Conservation (phyloP, 163 green algal genomes). For the Smithsoniella earleae region DNA sequence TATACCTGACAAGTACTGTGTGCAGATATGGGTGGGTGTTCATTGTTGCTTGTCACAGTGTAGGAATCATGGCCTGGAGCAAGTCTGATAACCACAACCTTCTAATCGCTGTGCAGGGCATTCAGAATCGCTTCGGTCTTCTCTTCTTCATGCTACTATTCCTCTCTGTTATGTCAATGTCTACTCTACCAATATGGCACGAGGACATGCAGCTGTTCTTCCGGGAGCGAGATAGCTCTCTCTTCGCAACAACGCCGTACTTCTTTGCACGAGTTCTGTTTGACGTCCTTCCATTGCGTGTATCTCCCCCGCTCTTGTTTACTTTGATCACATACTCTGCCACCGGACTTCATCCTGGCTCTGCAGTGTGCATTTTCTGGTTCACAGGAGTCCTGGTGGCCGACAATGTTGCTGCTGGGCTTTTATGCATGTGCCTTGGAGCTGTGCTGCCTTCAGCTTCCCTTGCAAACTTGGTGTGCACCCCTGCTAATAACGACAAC, state of each 20-base stretch:
- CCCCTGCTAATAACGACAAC: too few species aligned
- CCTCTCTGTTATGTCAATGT: constrained; percentile 43
- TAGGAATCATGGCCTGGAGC: too few species aligned
- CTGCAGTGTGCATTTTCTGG: constrained; percentile 43
- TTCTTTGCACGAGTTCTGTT: constrained; percentile 57
- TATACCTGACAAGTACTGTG: too few species aligned
- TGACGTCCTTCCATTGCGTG: constrained; percentile 54
- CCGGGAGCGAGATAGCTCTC: constrained; percentile 46
- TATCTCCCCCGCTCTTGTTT: constrained; percentile 54
- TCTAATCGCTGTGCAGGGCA: constrained; percentile 40
- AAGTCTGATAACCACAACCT: too few species aligned
- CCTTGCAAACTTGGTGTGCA: constrained; percentile 51
- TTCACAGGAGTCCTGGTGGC: constrained; percentile 50
- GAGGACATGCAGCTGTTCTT: constrained; percentile 61
- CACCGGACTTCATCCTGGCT: constrained; percentile 44
- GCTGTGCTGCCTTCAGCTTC: constrained; percentile 45
- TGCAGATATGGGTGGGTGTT: too few species aligned
- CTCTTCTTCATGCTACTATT: constrained; percentile 54
- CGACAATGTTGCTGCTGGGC: constrained; percentile 46
- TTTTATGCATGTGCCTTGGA: constrained; percentile 47
- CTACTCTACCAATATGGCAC: constrained; percentile 60
- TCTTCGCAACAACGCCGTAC: constrained; percentile 54
- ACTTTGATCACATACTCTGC: constrained; percentile 46
- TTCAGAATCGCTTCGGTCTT: constrained; percentile 58
- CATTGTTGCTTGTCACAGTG: too few species aligned